These are phyloP conservation scores for Aureobasidium lini DNA, from an alignment of 2,329 filamentous ascomycete genomes.

Conservation along the genomic window DNA sequence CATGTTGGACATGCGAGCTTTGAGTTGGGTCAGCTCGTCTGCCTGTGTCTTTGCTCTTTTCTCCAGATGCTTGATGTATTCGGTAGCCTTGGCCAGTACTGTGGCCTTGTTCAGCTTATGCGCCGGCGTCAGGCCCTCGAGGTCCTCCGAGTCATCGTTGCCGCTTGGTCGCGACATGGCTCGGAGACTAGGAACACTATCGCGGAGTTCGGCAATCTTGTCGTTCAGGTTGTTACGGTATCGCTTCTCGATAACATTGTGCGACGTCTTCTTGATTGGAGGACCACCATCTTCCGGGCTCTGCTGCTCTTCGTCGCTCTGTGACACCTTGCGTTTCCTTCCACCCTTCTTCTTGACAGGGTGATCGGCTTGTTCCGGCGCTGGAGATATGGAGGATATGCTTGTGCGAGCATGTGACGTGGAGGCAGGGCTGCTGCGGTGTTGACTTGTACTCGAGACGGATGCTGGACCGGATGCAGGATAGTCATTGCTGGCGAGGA, in stretches of 20 bases:
- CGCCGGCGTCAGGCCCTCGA: conserved; percentile 62
- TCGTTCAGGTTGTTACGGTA: conserved; percentile 96
- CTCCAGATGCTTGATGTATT: conserved; percentile 90
- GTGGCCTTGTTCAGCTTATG: conserved; percentile 98
- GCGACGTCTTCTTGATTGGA: conserved; percentile 78
- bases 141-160: conserved; percentile 70
- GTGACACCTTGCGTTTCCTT: conserved; percentile 29
- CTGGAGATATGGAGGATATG: conserved; percentile 25
- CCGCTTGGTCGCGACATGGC: conserved; percentile 58
- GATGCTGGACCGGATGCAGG: neutral
- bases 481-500: conserved; percentile 14
- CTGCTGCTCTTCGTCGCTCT: conserved; percentile 20
- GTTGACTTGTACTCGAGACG: neutral
- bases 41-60: conserved; percentile 76
- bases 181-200: conserved; percentile 84
- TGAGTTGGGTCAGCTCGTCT: conserved; percentile 74
- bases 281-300: conserved; percentile 31
- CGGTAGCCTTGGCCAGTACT: conserved; percentile 87
- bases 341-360: conserved; percentile 28
- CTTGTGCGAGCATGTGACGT: conserved; percentile 23
- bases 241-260: conserved; percentile 97
- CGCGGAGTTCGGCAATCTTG: conserved; percentile 85
- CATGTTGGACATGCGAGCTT: conserved; percentile 57
- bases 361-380: conserved; percentile 14
- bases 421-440: conserved; percentile 23